Evolutionary conservation across 345 rosid species (phyloP).

Genomic region (Kandelia obovata): DNA sequence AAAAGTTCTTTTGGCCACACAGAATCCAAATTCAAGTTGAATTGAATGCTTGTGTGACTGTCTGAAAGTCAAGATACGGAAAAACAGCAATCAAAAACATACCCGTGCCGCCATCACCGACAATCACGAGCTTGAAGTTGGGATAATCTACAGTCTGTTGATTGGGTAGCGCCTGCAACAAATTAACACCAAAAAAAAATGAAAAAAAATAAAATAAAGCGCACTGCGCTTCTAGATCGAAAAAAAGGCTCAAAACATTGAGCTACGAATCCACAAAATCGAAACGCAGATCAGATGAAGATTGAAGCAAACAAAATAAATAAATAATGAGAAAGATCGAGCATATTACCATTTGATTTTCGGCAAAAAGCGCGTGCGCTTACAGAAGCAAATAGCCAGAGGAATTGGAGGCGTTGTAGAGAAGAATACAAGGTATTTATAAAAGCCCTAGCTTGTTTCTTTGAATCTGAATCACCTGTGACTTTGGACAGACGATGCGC

Average conservation of each 20-base stretch:
- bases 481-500: background rate
- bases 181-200: background rate
- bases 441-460: background rate
- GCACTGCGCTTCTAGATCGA: background rate
- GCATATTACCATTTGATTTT: too few relatives aligned
- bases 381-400: background rate
- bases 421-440: background rate
- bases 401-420: background rate
- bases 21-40: too few relatives aligned
- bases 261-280: too few relatives aligned
- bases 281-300: too few relatives aligned
- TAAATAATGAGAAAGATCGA: too few relatives aligned
- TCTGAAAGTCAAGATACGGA: background rate
- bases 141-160: slow-evolving; percentile 50
- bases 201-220: background rate
- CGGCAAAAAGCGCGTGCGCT: too few relatives aligned
- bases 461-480: background rate
- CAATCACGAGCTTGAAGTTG: slow-evolving; percentile 89
- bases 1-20: background rate
- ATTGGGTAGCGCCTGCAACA: slow-evolving; percentile 36
- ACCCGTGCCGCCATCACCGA: slow-evolving; percentile 97
- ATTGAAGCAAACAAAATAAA: too few relatives aligned
- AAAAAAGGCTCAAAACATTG: background rate
- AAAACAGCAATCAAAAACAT: background rate
- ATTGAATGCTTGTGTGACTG: too few relatives aligned